Evolutionary conservation across 345 rosid species (phyloP).

Genomic region (Corchorus capsularis): DNA sequence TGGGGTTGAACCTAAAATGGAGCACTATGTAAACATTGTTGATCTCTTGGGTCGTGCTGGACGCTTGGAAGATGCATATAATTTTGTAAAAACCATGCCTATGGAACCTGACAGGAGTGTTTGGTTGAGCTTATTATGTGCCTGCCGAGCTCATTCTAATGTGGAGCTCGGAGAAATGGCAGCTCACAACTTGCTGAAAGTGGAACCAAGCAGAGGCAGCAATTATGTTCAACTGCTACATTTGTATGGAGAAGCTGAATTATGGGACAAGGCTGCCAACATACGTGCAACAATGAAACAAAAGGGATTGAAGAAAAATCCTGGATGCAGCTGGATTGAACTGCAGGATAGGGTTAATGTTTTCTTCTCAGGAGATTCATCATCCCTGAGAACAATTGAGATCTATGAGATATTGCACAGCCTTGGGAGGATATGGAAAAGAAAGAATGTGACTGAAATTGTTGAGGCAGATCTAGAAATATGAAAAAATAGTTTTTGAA

Average conservation of each 20-base stretch:
- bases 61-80: conserved; percentile 57
- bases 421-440: conserved; percentile 44
- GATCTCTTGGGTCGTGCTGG: conserved; percentile 85
- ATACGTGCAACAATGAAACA: conserved; percentile 61
- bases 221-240: conserved; percentile 64
- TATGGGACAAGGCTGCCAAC: conserved; percentile 60
- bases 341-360: conserved; percentile 40
- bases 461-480: background rate
- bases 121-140: conserved; percentile 74
- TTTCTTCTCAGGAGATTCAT: conserved; percentile 64
- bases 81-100: conserved; percentile 55
- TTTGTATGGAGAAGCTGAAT: conserved; percentile 64
- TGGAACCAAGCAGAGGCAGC: conserved; percentile 63
- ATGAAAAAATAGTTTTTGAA: background rate
- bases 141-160: conserved; percentile 56
- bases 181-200: conserved; percentile 50
- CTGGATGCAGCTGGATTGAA: conserved; percentile 89
- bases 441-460: conserved; percentile 25
- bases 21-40: conserved; percentile 70
- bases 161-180: conserved; percentile 67
- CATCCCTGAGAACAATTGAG: conserved; percentile 42
- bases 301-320: conserved; percentile 64
- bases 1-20: conserved; percentile 53
- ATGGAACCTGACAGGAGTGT: conserved; percentile 56
- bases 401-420: conserved; percentile 42